A percentile compares a stretch with the other conserved stretches of the same genome.
These are phyloP conservation scores for Ascochyta viciae-villosae DNA, from an alignment of 2,329 filamentous ascomycete species.

Conservation along the genomic window DNA sequence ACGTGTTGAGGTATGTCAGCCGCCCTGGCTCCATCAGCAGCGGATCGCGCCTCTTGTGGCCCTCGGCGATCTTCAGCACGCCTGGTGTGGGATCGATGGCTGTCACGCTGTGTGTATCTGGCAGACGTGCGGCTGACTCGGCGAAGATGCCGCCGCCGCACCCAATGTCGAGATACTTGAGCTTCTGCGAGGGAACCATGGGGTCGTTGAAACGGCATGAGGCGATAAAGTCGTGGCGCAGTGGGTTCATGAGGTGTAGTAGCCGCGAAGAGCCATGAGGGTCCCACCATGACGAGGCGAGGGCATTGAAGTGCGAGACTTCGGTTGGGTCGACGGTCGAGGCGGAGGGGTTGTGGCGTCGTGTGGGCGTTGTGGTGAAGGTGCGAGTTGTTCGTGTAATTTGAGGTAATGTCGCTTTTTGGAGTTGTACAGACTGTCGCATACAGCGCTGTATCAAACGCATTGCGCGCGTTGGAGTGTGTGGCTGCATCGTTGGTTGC, in stretches of 20 bases:
- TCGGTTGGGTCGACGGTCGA: conserved; percentile 77
- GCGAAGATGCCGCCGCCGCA: conserved; percentile 98
- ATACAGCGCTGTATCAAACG: conserved; percentile 17
- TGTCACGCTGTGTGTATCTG: conserved; percentile 68
- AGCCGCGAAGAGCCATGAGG: conserved; percentile 89
- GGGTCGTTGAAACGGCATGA: conserved; percentile 16
- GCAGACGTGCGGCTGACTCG: conserved; percentile 78
- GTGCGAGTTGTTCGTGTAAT: conserved; percentile 17
- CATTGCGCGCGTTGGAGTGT: conserved; percentile 11
- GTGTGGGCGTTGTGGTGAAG: conserved; percentile 25
- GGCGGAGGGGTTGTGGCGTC: conserved; percentile 24
- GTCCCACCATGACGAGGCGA: conserved; percentile 97
- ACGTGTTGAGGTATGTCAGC: conserved; percentile 75
- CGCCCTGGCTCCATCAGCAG: conserved; percentile 62
- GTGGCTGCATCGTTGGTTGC: conserved; percentile 19
- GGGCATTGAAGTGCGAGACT: conserved; percentile 90
- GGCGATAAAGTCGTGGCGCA: conserved; percentile 74
- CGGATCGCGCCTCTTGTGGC: conserved; percentile 78
- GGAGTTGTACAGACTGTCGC: not conserved
- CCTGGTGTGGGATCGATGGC: conserved; percentile 80
- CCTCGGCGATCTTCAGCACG: conserved; percentile 76
- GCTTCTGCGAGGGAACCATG: conserved; percentile 41
- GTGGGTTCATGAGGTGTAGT: conserved; percentile 96
- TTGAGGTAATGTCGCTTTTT: not conserved
- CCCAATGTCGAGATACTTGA: conserved; percentile 87